Evolutionary conservation across 495 filamentous ascomycete genomes (phyloP).

Genomic region (Podospora appendiculata): DNA sequence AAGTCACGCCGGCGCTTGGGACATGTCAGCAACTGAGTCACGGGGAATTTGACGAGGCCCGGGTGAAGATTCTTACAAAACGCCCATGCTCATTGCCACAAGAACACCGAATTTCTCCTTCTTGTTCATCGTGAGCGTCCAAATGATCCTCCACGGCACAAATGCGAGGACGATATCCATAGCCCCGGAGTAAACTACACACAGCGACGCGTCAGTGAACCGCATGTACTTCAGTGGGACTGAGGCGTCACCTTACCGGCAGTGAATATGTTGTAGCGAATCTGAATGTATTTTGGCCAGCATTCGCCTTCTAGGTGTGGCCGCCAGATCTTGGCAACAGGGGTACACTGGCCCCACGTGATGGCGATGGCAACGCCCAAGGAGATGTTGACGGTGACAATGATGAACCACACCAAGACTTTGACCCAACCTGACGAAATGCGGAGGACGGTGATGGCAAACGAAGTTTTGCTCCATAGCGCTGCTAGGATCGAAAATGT

Average conservation of each 20-base stretch:
- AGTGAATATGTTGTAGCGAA: slow-evolving; percentile 27
- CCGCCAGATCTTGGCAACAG: slow-evolving; percentile 23
- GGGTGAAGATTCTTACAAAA: slow-evolving; percentile 13
- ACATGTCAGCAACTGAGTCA: neutral
- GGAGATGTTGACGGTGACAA: slow-evolving; percentile 24
- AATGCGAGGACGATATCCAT: slow-evolving; percentile 30
- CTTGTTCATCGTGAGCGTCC: slow-evolving; percentile 25
- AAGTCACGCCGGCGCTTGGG: slow-evolving; percentile 15
- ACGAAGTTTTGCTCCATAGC: slow-evolving; percentile 26
- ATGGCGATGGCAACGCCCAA: slow-evolving; percentile 21
- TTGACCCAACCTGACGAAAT: slow-evolving; percentile 25
- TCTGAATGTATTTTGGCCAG: slow-evolving; percentile 20
- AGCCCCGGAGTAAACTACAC: slow-evolving; percentile 19
- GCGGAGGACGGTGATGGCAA: slow-evolving; percentile 26
- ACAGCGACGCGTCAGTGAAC: neutral
- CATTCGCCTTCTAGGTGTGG: slow-evolving; percentile 23
- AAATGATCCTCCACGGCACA: slow-evolving; percentile 30
- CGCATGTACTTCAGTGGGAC: neutral
- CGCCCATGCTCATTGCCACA: slow-evolving; percentile 31
- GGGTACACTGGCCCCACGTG: slow-evolving; percentile 28
- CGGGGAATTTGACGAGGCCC: too few species aligned
- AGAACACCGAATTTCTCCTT: slow-evolving; percentile 28
- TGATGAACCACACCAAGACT: slow-evolving; percentile 25
- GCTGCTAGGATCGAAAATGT: slow-evolving; percentile 27
- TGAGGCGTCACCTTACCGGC: slow-evolving; percentile 10